Evolutionary conservation across 352 stramenopile species (phyloP).

Genomic region (Globisporangium nodosum): DNA sequence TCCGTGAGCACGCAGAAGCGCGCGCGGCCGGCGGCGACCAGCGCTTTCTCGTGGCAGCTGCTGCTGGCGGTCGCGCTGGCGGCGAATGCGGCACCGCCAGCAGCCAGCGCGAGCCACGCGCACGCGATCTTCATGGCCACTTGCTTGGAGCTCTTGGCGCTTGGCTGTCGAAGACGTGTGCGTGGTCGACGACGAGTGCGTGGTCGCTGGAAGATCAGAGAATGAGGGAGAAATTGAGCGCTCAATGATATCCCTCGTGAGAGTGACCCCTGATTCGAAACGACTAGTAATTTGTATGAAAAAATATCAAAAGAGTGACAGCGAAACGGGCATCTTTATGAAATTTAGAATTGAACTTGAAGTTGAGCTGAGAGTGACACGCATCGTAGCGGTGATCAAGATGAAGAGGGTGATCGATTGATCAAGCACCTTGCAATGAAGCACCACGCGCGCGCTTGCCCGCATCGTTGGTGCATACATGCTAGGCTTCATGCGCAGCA

Average conservation of each 20-base stretch:
- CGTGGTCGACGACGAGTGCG: not conserved
- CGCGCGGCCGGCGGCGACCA: conserved; percentile 18
- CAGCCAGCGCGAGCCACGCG: conserved; percentile 6
- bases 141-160: not conserved
- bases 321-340: not conserved
- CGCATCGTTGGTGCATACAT: too few relatives aligned
- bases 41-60: conserved; percentile 13
- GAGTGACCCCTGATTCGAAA: not conserved
- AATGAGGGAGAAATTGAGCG: conserved; percentile 3
- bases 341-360: not conserved
- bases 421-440: too few relatives aligned
- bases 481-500: too few relatives aligned
- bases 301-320: not conserved
- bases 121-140: conserved; percentile 3
- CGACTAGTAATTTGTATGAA: not conserved
- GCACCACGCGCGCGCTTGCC: too few relatives aligned
- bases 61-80: not conserved
- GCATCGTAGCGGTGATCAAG: too few relatives aligned
- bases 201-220: conserved; percentile 4
- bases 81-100: not conserved
- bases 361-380: not conserved
- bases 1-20: conserved; percentile 33
- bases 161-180: not conserved
- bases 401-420: too few relatives aligned
- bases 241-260: not conserved